These are phyloP conservation scores for Volvariella volvacea DNA, from an alignment of 1,284 basidiomycete species.

Conservation along the genomic window DNA sequence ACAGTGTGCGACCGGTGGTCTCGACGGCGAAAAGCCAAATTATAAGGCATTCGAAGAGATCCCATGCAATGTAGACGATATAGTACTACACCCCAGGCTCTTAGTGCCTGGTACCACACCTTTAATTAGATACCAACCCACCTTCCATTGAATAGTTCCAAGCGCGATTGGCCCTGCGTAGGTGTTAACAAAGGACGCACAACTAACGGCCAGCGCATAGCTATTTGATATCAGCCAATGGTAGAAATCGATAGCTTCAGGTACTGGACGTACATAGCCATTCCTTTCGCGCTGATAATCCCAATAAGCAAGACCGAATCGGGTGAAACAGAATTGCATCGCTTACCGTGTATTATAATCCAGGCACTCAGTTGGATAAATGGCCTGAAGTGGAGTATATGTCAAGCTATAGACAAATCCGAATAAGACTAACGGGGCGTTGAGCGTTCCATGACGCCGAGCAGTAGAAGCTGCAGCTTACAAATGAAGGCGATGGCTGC, in stretches of 20 bases:
- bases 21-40: conserved; percentile 33
- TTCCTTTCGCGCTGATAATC: conserved; percentile 45
- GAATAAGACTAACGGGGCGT: conserved; percentile 37
- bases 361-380: conserved; percentile 51
- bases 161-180: conserved; percentile 44
- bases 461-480: conserved; percentile 15
- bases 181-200: conserved; percentile 44
- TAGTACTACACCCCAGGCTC: no score
- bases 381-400: conserved; percentile 48
- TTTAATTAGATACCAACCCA: no score
- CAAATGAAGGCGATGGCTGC: conserved; percentile 39
- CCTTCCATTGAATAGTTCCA: conserved; percentile 37
- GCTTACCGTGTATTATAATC: conserved; percentile 45
- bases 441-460: no score
- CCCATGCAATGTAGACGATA: conserved; percentile 31
- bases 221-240: conserved; percentile 18
- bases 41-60: conserved; percentile 28
- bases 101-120: background rate
- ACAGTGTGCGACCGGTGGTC: conserved; percentile 35
- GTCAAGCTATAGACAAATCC: conserved; percentile 41
- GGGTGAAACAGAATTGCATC: background rate
- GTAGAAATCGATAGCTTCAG: conserved; percentile 10
- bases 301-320: no score
- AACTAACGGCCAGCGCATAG: conserved; percentile 38
- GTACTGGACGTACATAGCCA: no score